Conservation (phyloP, 2,329 filamentous ascomycete genomes). For the Claviceps capensis region DNA sequence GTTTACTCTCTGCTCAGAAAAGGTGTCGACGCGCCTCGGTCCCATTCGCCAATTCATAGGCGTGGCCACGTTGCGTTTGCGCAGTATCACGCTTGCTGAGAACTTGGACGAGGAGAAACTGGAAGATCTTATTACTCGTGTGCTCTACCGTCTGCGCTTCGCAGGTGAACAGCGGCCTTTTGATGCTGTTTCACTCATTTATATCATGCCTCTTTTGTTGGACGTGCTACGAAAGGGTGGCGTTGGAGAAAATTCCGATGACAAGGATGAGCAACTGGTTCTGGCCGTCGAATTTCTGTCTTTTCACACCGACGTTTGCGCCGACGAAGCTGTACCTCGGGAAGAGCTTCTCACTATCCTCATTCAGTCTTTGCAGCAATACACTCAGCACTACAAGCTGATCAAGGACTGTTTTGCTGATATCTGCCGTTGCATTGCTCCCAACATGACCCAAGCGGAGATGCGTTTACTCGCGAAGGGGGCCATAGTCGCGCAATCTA, state of each 20-base stretch:
- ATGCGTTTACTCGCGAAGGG: constrained; percentile 65
- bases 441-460: constrained; percentile 63
- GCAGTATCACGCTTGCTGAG: constrained; percentile 59
- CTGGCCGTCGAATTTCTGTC: constrained; percentile 78
- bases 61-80: constrained; percentile 68
- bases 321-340: constrained; percentile 63
- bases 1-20: constrained; percentile 67
- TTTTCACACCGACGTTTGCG: constrained; percentile 73
- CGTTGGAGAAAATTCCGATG: constrained; percentile 58
- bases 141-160: constrained; percentile 83
- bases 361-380: constrained; percentile 72
- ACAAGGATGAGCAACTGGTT: constrained; percentile 78
- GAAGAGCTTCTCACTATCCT: constrained; percentile 57
- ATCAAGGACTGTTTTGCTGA: constrained; percentile 88
- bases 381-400: constrained; percentile 86
- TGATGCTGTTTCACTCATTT: constrained; percentile 75
- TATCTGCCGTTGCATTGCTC: constrained; percentile 69
- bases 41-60: constrained; percentile 71
- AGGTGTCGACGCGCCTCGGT: constrained; percentile 61
- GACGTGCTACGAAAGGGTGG: constrained; percentile 68
- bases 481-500: constrained; percentile 61
- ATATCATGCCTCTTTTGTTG: constrained; percentile 71
- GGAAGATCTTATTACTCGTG: constrained; percentile 70
- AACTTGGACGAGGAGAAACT: constrained; percentile 68
- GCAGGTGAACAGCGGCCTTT: constrained; percentile 89